Conservation (phyloP, 805 yeast species). For the Wickerhamomyces canadensis region DNA sequence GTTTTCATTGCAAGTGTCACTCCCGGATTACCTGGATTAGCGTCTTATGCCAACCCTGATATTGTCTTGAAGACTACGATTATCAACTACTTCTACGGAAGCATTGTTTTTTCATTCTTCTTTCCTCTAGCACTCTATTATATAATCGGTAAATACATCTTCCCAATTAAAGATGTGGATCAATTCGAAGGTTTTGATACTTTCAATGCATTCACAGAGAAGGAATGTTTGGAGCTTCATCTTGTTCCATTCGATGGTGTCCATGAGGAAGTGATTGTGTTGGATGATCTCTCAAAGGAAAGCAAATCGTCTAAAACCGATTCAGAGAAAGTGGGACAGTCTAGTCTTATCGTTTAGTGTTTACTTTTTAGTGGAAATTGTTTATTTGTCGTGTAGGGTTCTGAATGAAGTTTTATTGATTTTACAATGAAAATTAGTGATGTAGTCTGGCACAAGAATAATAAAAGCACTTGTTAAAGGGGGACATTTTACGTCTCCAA, state of each 20-base stretch:
- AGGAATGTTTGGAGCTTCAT: constrained; percentile 23
- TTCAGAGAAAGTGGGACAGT: too few relatives aligned
- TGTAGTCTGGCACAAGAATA: too few relatives aligned
- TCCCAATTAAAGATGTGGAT: constrained; percentile 19
- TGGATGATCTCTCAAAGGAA: too few relatives aligned
- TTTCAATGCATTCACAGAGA: constrained; percentile 24
- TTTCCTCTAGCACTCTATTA: constrained; percentile 24
- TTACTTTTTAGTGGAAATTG: too few relatives aligned
- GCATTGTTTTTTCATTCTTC: constrained; percentile 26
- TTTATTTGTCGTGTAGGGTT: too few relatives aligned
- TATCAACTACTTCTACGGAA: constrained; percentile 25
- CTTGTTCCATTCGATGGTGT: constrained; percentile 17
- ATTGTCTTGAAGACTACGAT: constrained; percentile 20
- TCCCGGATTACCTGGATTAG: constrained; percentile 37
- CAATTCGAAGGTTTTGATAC: constrained; percentile 20
- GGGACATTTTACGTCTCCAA: too few relatives aligned
- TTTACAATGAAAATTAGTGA: too few relatives aligned
- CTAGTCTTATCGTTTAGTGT: too few relatives aligned
- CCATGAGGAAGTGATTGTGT: constrained; percentile 5
- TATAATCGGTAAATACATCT: constrained; percentile 20
- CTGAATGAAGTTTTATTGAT: too few relatives aligned
- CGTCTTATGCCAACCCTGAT: constrained; percentile 24
- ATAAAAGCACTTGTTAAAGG: too few relatives aligned
- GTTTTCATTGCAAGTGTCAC: constrained; percentile 25
- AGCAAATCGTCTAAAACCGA: too few relatives aligned